phyloP scores from a whole-genome alignment of 805 yeast species.

The Dipodascus geniculatus region DNA sequence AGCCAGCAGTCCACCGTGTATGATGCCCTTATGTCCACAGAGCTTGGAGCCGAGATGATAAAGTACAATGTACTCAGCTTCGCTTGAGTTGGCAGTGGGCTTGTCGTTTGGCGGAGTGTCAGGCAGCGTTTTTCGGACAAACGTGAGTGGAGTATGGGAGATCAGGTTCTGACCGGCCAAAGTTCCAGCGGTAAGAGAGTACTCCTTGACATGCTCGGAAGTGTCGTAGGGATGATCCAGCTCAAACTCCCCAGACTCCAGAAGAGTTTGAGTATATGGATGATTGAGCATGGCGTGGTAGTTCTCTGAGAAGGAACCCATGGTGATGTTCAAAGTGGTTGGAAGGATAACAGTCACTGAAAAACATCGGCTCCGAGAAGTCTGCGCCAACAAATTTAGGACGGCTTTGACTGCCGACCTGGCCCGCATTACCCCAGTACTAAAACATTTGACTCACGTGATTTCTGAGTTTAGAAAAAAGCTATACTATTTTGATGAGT shows the following conservation, averaged over 20 bases:
- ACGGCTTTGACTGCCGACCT: no score
- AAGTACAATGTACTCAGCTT: conserved; percentile 42
- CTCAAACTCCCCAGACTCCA: conserved; percentile 12
- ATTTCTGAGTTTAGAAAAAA: no score
- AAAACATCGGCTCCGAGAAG: not conserved
- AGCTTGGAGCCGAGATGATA: conserved; percentile 60
- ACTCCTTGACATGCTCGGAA: conserved; percentile 7
- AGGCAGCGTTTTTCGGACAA: conserved; percentile 8
- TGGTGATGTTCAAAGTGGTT: not conserved
- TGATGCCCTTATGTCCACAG: conserved; percentile 56
- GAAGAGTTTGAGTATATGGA: conserved; percentile 14
- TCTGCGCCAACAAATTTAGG: no score
- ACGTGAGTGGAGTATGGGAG: conserved; percentile 13
- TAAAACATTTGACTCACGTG: no score
- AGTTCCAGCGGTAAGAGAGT: conserved; percentile 16
- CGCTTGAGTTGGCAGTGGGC: conserved; percentile 3
- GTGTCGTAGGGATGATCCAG: conserved; percentile 10
- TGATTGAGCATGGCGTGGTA: conserved; percentile 11
- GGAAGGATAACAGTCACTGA: no score
- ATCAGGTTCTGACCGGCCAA: conserved; percentile 15
- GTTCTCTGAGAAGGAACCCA: conserved; percentile 10
- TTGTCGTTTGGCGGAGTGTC: conserved; percentile 10
- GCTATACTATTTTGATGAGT: no score
- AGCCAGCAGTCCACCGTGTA: conserved; percentile 82
- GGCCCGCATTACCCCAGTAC: no score